These are phyloP conservation scores for Starmerella powellii DNA, from an alignment of 805 yeast genomes.

Conservation along the genomic window DNA sequence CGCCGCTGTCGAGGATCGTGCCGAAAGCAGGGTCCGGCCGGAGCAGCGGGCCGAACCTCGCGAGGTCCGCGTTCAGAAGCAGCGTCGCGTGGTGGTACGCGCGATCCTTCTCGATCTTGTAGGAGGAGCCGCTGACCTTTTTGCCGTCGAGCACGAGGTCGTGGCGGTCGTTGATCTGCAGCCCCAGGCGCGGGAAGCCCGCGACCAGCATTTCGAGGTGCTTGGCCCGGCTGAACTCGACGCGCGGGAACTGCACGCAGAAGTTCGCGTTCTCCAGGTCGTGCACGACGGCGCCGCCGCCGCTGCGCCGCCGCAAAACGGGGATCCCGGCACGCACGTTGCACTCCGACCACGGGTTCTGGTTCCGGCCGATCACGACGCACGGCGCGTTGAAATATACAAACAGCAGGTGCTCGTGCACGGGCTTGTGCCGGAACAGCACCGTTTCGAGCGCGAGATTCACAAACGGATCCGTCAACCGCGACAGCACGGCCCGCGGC, in stretches of 20 bases:
- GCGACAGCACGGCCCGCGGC: conserved; percentile 49
- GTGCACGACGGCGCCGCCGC: conserved; percentile 97
- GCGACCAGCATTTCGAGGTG: conserved; percentile 39
- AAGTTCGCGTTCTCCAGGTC: conserved; percentile 82
- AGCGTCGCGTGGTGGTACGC: conserved; percentile 95
- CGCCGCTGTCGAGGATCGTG: conserved; percentile 37
- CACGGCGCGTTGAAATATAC: conserved; percentile 71
- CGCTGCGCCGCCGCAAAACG: conserved; percentile 65
- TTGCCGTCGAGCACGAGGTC: conserved; percentile 45
- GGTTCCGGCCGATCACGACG: conserved; percentile 92
- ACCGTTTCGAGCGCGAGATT: conserved; percentile 77
- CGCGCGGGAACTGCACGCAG: conserved; percentile 61
- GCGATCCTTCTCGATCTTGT: conserved; percentile 65
- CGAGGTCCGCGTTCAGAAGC: conserved; percentile 58
- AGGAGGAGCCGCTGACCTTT: conserved; percentile 90
- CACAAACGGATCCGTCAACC: conserved; percentile 50
- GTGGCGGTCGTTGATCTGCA: conserved; percentile 59
- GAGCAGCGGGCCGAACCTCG: conserved; percentile 47
- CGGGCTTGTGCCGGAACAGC: conserved; percentile 39
- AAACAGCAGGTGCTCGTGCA: conserved; percentile 42
- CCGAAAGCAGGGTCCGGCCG: conserved; percentile 31
- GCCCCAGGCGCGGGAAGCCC: conserved; percentile 27
- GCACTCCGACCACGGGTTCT: conserved; percentile 84
- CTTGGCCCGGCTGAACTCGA: conserved; percentile 46
- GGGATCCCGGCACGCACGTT: conserved; percentile 57